Conservation (phyloP, 495 filamentous ascomycete species). For the Aspergillus nanangensis region DNA sequence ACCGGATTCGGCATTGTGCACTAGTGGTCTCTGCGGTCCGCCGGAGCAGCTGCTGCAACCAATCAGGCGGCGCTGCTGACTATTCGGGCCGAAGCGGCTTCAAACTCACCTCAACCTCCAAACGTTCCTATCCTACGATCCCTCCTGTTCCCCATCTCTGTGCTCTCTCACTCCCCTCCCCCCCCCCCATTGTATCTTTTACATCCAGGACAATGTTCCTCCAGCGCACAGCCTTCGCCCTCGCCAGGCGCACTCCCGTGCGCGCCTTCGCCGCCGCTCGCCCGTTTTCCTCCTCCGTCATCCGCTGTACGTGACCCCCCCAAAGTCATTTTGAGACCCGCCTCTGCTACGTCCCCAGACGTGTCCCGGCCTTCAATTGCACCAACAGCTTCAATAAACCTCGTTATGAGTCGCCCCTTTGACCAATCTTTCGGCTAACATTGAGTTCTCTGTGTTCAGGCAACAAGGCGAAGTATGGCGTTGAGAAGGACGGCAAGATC, state of each 20-base stretch:
- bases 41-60: constrained; percentile 25
- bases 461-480: constrained; percentile 33
- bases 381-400: background rate
- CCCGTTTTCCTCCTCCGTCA: constrained; percentile 45
- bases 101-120: constrained; percentile 37
- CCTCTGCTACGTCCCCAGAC: constrained; percentile 18
- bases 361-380: constrained; percentile 18
- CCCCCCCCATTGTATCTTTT: constrained; percentile 19
- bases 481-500: constrained; percentile 39
- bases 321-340: constrained; percentile 18
- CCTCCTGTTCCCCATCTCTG: constrained; percentile 26
- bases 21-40: constrained; percentile 7
- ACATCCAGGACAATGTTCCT: constrained; percentile 65
- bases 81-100: constrained; percentile 42
- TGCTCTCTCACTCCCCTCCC: constrained; percentile 29
- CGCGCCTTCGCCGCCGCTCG: constrained; percentile 49
- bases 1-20: constrained; percentile 22
- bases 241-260: constrained; percentile 65
- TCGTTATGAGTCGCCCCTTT: background rate
- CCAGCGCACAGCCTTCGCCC: constrained; percentile 70
- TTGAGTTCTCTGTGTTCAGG: constrained; percentile 19
- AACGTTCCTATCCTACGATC: constrained; percentile 32
- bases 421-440: constrained; percentile 22
- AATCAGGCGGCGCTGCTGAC: constrained; percentile 32
- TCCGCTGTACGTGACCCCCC: constrained; percentile 43